Base-by-base conservation (phyloP, 192 early-diverging fungal genomes). In the Podila epigama region DNA sequence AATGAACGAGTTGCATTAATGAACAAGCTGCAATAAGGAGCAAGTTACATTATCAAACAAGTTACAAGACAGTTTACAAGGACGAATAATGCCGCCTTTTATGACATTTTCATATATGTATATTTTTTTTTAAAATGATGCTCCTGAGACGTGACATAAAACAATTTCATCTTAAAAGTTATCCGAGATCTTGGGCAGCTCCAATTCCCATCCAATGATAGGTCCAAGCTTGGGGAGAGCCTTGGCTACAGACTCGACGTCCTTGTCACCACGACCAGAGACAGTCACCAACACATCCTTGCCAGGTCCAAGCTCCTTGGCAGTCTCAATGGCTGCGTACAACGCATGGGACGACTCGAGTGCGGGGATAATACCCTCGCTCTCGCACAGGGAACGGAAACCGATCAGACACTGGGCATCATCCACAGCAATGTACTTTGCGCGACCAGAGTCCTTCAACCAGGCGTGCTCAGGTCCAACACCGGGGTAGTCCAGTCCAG, bases 401-500 rank as follows among this genome's bases (percentile, higher is more conserved):
- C 96, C 97, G 65, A 90, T 88, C 68, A 99, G 83, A 10, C 94
- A 90, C 68, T 98, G 88, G 6, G 83, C 86, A 66, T 99, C 96
- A 6, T 90, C 91, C 60, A 92, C 94, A 8, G 88, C 82, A 39
- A 83, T 66, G 69, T 95, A 98, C 64, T 95, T 88, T 54, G 90
- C 97, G 51, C 97, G 89, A 28, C 90, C 89, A 37, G 86, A 87
- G 67, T 93, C 91, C 81, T 95, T 93, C 68, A 99, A 88, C 85
- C 85, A 96, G 28, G 96, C 88, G 78, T 97, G 96, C 73, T 99
- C 96, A 29, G 97, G 97, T 28, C 96, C 97, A 51, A 99, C 96
- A 57, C 96, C 97, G 15, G 97, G 95, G 81, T 99, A 99, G 84
- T 97, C 95, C 48, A 99, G 84, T n/a, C 96, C 97, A 48, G 96